Evolutionary conservation across 2,329 filamentous ascomycete species (phyloP).

Genomic region (Sporothrix sp.): DNA sequence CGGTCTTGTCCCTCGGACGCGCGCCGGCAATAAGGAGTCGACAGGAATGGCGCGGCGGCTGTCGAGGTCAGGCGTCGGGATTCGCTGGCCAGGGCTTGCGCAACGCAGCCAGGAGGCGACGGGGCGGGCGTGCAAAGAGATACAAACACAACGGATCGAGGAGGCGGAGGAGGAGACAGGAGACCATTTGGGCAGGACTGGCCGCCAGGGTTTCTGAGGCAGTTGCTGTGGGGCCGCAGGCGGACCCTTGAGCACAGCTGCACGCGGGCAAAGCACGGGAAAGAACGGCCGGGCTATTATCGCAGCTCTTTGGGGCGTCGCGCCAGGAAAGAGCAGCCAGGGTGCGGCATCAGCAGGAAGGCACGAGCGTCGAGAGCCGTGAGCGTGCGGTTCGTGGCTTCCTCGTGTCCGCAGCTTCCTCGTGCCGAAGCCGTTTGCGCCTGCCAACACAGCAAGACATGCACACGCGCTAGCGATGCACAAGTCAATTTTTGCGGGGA

Average conservation of each 20-base stretch:
- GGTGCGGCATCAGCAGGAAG: too few relatives aligned
- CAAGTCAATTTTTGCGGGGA: neutral
- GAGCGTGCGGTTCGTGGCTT: neutral
- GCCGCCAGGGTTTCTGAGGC: neutral
- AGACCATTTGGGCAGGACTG: neutral
- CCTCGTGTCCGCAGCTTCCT: too few relatives aligned
- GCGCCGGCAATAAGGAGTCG: neutral
- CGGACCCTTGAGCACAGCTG: neutral
- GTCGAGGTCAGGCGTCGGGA: neutral
- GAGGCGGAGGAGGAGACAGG: neutral
- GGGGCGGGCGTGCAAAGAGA: slow-evolving; percentile 2
- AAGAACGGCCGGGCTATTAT: too few relatives aligned
- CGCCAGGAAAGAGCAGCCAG: too few relatives aligned
- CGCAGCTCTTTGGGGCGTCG: too few relatives aligned
- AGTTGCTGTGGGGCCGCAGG: neutral
- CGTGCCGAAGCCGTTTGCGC: too few relatives aligned
- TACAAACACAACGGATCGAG: neutral
- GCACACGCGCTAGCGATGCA: slow-evolving; percentile 3
- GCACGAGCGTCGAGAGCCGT: too few relatives aligned
- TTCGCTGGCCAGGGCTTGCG: neutral
- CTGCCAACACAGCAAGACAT: too few relatives aligned
- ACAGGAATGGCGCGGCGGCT: neutral
- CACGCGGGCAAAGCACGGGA: too few relatives aligned
- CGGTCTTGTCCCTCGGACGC: too few relatives aligned
- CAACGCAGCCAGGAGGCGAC: neutral